These are phyloP conservation scores for Fusarium albidum DNA, from an alignment of 2,329 filamentous ascomycete genomes.

Conservation along the genomic window DNA sequence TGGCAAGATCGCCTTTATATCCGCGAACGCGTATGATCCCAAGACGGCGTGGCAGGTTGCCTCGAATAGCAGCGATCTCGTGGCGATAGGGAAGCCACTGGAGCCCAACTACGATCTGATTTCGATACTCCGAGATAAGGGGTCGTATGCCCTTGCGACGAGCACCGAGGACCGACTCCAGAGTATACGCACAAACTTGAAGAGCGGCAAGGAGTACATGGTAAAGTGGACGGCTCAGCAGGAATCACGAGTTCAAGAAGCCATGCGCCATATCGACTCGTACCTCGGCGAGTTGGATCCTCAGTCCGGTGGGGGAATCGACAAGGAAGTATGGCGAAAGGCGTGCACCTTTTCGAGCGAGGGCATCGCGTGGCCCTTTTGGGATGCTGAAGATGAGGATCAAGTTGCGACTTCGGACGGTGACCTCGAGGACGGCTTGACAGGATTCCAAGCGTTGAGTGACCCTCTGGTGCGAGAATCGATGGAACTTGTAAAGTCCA, in stretches of 20 bases:
- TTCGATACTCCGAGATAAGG: background rate
- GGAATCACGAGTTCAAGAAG: conserved; percentile 4
- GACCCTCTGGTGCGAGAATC: background rate
- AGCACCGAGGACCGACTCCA: rapidly evolving
- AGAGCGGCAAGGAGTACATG: conserved; percentile 14
- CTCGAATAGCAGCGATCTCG: background rate
- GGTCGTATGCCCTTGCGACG: rapidly evolving
- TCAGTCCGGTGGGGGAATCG: conserved; percentile 18
- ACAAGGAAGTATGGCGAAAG: conserved; percentile 23
- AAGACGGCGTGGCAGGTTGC: background rate
- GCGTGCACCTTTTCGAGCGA: conserved; percentile 22
- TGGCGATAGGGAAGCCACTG: background rate
- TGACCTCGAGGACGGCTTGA: conserved; percentile 14
- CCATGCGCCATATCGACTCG: conserved; percentile 11
- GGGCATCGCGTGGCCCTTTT: conserved; percentile 10
- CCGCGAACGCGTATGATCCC: background rate
- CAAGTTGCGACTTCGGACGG: conserved; percentile 18
- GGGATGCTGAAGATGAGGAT: conserved; percentile 6
- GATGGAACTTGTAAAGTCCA: background rate
- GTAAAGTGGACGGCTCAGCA: conserved; percentile 8
- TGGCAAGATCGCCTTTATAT: background rate
- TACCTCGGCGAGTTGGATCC: conserved; percentile 11
- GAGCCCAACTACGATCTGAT: background rate
- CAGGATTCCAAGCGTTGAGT: background rate
- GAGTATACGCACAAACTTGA: background rate